Base-by-base conservation (phyloP, 345 rosid genomes). In the Arabidopsis suecica region DNA sequence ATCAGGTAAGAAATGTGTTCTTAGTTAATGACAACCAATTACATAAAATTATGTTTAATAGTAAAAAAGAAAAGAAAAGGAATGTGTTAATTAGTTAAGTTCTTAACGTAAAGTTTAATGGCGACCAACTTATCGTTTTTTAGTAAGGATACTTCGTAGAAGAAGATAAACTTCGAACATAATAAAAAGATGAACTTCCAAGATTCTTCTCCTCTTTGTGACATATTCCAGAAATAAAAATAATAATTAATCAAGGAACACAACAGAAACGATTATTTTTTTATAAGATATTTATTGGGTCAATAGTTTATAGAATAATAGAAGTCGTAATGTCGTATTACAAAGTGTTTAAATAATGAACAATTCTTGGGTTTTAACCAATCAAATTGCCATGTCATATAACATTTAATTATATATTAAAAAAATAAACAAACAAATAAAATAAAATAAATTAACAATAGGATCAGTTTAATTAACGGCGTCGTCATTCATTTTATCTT, bases 51-150 rank as follows among this genome's bases (percentile, higher is more conserved):
- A 59, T 59, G 48, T 8, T 16, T 50, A 16, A 50, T 50, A 49
- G 10, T 30, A 30, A 28, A 8, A 6, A 10, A 13, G 44, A 6
- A 22, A 22, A 20, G 13, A 8, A 48, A 7, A 44, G 30, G 25
- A 61, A 59, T 6, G 28, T 71, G 45, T 48, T 23, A 7, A 18
- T 38, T 50, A 49, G 42, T 61, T 71, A 33, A 28, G 32, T 28
- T 55, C n/a, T 71, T n/a, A 18, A 7, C 75, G 68, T 61, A 49
- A 71, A 71, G 75, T 28, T 72, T 41, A 33, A 41, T 61, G n/a
- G n/a, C n/a, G n/a, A n/a, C n/a, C n/a, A n/a, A 33, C 49, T 23
- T 55, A 60, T 33, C 28, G n/a, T n/a, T 38, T 38, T 73, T 62
- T 41, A 44, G 58, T 16, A 45, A 69, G 10, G 60, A 72, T 41